phyloP scores from a whole-genome alignment of 768 basidiomycete genomes.

The Lentinula sp. region DNA sequence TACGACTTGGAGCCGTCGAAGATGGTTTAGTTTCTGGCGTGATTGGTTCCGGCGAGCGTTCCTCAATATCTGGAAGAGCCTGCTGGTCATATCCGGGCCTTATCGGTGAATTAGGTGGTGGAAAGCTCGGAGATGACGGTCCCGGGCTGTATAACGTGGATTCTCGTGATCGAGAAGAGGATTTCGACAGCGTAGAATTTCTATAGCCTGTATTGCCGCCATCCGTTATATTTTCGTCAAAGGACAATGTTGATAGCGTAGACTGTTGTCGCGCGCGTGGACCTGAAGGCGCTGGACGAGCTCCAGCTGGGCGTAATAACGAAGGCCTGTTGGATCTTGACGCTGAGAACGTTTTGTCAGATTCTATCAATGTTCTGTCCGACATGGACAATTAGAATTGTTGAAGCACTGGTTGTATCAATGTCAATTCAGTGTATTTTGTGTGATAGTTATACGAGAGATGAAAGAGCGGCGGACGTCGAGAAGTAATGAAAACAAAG shows the following conservation, averaged over 20 bases:
- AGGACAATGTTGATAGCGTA: not conserved
- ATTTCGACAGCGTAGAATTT: conserved; percentile 1
- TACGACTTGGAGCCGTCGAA: not conserved
- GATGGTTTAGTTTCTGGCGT: not conserved
- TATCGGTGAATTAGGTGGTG: not conserved
- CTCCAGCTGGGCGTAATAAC: not conserved
- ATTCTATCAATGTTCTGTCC: conserved; percentile 1
- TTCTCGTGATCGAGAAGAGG: conserved; percentile 2
- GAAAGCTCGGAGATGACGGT: conserved; percentile 2
- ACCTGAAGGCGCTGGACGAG: conserved; percentile 1
- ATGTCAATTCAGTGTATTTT: not conserved
- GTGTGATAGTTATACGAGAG: not conserved
- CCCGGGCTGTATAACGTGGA: conserved; percentile 3
- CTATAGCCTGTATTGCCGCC: not conserved
- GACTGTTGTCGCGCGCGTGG: conserved; percentile 1
- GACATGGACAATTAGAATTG: not conserved
- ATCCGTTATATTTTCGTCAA: not conserved
- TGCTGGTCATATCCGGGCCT: not conserved
- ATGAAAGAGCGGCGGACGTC: not conserved
- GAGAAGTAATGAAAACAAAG: not conserved
- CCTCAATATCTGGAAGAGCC: not conserved
- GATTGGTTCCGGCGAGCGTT: not conserved
- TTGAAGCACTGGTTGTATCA: not conserved
- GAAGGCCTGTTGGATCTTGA: conserved; percentile 1
- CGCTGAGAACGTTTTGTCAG: not conserved